Conservation (phyloP, 2,329 filamentous ascomycete genomes). For the Stemphylium vesicarium region DNA sequence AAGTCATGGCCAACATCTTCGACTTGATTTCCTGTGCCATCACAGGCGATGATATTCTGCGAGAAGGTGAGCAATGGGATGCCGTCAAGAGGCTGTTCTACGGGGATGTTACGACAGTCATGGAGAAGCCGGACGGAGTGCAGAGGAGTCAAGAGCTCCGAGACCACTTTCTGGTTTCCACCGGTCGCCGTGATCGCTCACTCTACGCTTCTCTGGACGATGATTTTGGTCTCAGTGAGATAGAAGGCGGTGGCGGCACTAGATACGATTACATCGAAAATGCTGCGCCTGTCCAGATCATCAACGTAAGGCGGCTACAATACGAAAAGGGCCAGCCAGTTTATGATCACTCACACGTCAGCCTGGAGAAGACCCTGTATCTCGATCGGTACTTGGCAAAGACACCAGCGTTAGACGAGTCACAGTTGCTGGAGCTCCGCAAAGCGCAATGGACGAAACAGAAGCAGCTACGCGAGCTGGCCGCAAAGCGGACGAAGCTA, state of each 20-base stretch:
- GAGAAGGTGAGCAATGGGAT: slow-evolving; percentile 79
- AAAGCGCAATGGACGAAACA: slow-evolving; percentile 78
- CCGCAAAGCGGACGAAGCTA: slow-evolving; percentile 55
- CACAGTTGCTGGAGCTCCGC: slow-evolving; percentile 66
- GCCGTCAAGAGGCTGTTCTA: slow-evolving; percentile 65
- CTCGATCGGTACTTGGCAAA: slow-evolving; percentile 77
- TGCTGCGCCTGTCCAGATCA: slow-evolving; percentile 85
- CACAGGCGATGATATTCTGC: slow-evolving; percentile 68
- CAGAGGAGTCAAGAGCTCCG: slow-evolving; percentile 62
- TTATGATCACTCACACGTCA: slow-evolving; percentile 65
- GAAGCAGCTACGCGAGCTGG: slow-evolving; percentile 64
- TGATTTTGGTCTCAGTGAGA: slow-evolving; percentile 80
- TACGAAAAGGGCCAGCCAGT: slow-evolving; percentile 63
- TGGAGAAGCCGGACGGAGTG: slow-evolving; percentile 49
- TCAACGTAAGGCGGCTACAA: slow-evolving; percentile 84
- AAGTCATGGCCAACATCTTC: slow-evolving; percentile 92
- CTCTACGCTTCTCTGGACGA: slow-evolving; percentile 86
- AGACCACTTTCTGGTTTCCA: slow-evolving; percentile 68
- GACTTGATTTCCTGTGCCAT: slow-evolving; percentile 92
- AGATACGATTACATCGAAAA: slow-evolving; percentile 55
- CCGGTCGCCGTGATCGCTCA: slow-evolving; percentile 64
- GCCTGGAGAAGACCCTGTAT: slow-evolving; percentile 81
- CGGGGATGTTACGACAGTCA: slow-evolving; percentile 55
- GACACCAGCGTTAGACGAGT: slow-evolving; percentile 35
- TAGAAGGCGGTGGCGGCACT: slow-evolving; percentile 51